Conservation (phyloP, 2,329 filamentous ascomycete species). For the Acrodontium crateriforme region DNA sequence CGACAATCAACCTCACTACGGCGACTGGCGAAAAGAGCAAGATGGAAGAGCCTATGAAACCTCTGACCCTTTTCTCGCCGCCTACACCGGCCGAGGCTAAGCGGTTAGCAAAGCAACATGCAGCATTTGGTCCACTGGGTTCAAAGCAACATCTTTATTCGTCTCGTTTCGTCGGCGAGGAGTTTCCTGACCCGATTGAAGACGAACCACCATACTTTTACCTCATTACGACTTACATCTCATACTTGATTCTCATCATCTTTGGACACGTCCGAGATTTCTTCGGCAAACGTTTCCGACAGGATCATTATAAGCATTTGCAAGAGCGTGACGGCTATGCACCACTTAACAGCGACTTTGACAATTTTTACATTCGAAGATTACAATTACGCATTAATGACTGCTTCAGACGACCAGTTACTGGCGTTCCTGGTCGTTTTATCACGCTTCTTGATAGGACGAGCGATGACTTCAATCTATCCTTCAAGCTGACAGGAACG, state of each 20-base stretch:
- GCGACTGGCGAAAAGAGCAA: conserved; percentile 63
- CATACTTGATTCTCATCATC: conserved; percentile 88
- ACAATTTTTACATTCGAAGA: conserved; percentile 92
- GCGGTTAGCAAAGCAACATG: conserved; percentile 61
- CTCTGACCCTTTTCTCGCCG: conserved; percentile 76
- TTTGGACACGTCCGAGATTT: conserved; percentile 94
- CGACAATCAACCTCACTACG: conserved; percentile 83
- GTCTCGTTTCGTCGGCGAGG: conserved; percentile 70
- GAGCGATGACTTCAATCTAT: conserved; percentile 81
- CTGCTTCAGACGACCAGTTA: conserved; percentile 84
- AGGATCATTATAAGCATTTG: conserved; percentile 74
- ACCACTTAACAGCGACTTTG: conserved; percentile 92
- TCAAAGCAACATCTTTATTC: conserved; percentile 74
- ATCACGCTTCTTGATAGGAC: conserved; percentile 86
- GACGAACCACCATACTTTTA: conserved; percentile 96
- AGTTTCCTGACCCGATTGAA: conserved; percentile 70
- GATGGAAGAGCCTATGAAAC: conserved; percentile 55
- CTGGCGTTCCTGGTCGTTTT: conserved; percentile 84
- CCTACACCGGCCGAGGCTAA: conserved; percentile 72
- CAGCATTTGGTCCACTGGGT: conserved; percentile 79
- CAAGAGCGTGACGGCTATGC: conserved; percentile 80
- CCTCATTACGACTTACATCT: conserved; percentile 94
- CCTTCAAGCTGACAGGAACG: conserved; percentile 79
- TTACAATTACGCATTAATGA: conserved; percentile 93
- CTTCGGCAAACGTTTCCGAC: conserved; percentile 89